A percentile compares a stretch with the other conserved stretches of the same genome.
Conservation (phyloP, 1,284 basidiomycete genomes). For the Meripilus lineatus region DNA sequence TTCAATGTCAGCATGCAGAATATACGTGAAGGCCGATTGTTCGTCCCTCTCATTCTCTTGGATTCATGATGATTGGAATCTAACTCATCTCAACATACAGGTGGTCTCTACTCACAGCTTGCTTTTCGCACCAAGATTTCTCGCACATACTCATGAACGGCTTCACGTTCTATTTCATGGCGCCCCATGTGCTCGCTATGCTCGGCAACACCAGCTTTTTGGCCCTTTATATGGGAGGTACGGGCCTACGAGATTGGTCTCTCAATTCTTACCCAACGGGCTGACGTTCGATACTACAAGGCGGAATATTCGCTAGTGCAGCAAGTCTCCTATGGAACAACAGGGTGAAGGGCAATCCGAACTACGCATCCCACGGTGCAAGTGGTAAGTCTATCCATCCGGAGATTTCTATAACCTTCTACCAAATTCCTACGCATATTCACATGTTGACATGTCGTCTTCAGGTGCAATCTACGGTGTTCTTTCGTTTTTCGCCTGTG, state of each 20-base stretch:
- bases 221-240: slow-evolving; percentile 73
- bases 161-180: slow-evolving; percentile 78
- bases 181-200: slow-evolving; percentile 60
- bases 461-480: slow-evolving; percentile 73
- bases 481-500: slow-evolving; percentile 67
- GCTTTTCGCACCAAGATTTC: slow-evolving; percentile 67
- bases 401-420: background rate
- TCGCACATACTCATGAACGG: slow-evolving; percentile 76
- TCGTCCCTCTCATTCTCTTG: slow-evolving; percentile 25
- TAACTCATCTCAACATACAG: slow-evolving; percentile 32
- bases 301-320: slow-evolving; percentile 60
- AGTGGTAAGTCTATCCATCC: slow-evolving; percentile 52
- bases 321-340: slow-evolving; percentile 56
- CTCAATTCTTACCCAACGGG: background rate
- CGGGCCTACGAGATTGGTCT: slow-evolving; percentile 15
- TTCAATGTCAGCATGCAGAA: slow-evolving; percentile 66
- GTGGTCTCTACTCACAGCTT: slow-evolving; percentile 76
- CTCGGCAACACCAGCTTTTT: slow-evolving; percentile 73
- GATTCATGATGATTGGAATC: background rate
- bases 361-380: slow-evolving; percentile 64
- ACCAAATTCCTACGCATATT: background rate
- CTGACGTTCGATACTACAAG: slow-evolving; percentile 28
- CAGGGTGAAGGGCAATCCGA: slow-evolving; percentile 33
- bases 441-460: slow-evolving; percentile 5
- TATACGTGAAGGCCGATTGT: slow-evolving; percentile 67